These are phyloP conservation scores for Erodium maritimum DNA, from an alignment of 345 rosid genomes.

Conservation along the genomic window DNA sequence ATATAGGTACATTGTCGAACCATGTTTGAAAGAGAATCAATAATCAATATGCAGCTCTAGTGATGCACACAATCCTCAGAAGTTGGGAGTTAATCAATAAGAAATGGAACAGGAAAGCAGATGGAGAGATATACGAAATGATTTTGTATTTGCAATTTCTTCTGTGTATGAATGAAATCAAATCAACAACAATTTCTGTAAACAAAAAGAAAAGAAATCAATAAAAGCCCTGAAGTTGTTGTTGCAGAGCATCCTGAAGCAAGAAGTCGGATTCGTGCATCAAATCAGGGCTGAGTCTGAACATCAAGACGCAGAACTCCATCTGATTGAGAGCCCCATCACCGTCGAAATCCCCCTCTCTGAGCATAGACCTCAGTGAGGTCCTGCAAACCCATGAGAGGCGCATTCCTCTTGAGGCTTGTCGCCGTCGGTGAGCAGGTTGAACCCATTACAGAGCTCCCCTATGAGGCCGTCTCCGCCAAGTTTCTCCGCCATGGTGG, in stretches of 20 bases:
- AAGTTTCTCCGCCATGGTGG: slow-evolving; percentile 33
- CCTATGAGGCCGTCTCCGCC: slow-evolving; percentile 33
- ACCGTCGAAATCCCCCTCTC: slow-evolving; percentile 38
- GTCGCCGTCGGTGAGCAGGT: slow-evolving; percentile 30
- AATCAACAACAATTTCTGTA: no score
- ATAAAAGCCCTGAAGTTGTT: slow-evolving; percentile 7
- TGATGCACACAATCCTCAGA: not conserved
- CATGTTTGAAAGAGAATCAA: no score
- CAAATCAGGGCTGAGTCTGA: slow-evolving; percentile 43
- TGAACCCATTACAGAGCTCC: slow-evolving; percentile 42
- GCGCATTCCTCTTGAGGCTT: slow-evolving; percentile 35
- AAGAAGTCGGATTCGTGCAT: slow-evolving; percentile 32
- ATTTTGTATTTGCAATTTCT: not conserved
- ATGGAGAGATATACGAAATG: not conserved
- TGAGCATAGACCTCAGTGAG: slow-evolving; percentile 30
- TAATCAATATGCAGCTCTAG: no score
- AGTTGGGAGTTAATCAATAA: not conserved
- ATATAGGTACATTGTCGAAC: no score
- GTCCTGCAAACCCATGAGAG: slow-evolving; percentile 25
- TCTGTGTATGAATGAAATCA: not conserved
- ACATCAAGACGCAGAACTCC: slow-evolving; percentile 50
- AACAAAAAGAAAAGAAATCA: not conserved
- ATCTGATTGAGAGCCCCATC: slow-evolving; percentile 38
- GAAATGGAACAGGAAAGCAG: not conserved
- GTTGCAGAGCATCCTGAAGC: slow-evolving; percentile 22